These are phyloP conservation scores for Heterobasidion occidentale DNA, from an alignment of 1,284 basidiomycete genomes.

Conservation along the genomic window DNA sequence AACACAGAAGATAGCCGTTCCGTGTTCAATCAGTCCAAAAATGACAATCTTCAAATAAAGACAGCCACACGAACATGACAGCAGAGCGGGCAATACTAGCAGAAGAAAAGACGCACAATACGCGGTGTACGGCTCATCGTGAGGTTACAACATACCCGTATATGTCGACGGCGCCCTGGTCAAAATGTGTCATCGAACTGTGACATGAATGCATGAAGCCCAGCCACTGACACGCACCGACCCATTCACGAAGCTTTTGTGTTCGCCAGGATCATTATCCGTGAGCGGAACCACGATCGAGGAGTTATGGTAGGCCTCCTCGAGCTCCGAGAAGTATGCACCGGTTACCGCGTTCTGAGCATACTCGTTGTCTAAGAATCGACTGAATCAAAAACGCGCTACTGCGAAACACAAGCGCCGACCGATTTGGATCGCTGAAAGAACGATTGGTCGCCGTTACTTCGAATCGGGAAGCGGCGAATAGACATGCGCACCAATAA, in stretches of 20 bases:
- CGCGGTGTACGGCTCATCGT: neutral
- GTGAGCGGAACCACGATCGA: conserved; percentile 64
- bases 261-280: conserved; percentile 61
- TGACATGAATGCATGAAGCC: too few relatives aligned
- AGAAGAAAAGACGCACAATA: too few relatives aligned
- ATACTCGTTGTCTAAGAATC: conserved; percentile 67
- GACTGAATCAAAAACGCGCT: too few relatives aligned
- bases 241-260: conserved; percentile 62
- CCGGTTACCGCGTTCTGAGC: conserved; percentile 41
- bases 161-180: conserved; percentile 41
- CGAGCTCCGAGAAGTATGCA: conserved; percentile 61
- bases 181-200: too few relatives aligned
- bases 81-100: too few relatives aligned
- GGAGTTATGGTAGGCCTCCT: conserved; percentile 44
- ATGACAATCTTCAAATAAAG: too few relatives aligned
- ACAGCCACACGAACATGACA: too few relatives aligned
- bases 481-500: conserved; percentile 46
- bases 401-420: conserved; percentile 8
- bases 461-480: too few relatives aligned
- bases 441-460: too few relatives aligned
- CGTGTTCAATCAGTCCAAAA: too few relatives aligned
- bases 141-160: conserved; percentile 36
- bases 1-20: too few relatives aligned
- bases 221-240: conserved; percentile 23
- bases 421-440: conserved; percentile 63